Percentiles rank a stretch among this genome's conserved stretches.
phyloP scores from a whole-genome alignment of 768 basidiomycete genomes.

The Tephrocybe sp. region DNA sequence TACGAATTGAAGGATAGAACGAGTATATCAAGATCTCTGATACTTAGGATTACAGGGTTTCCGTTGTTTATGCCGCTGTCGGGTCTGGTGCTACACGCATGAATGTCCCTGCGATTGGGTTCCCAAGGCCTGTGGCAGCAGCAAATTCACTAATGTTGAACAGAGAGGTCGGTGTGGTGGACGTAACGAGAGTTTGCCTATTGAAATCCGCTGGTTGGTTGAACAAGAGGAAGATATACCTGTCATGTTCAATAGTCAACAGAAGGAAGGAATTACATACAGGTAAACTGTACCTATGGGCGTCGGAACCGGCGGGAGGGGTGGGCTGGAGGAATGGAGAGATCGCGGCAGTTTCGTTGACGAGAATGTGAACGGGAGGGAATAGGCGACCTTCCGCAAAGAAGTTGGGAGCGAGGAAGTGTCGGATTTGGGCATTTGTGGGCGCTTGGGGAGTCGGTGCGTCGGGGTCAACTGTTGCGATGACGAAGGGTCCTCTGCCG shows the following conservation, averaged over 20 bases:
- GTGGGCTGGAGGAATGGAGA: constrained; percentile 40
- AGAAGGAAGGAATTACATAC: constrained; percentile 3
- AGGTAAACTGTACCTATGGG: constrained; percentile 46
- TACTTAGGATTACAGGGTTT: too few relatives aligned
- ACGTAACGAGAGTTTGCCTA: constrained; percentile 37
- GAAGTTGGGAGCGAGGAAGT: constrained; percentile 49
- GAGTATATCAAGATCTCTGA: too few relatives aligned
- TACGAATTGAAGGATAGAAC: too few relatives aligned
- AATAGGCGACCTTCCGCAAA: neutral
- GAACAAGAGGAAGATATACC: constrained; percentile 33
- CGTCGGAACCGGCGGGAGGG: constrained; percentile 42
- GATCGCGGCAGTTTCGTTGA: constrained; percentile 41
- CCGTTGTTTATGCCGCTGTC: too few relatives aligned
- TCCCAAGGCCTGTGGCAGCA: constrained; percentile 37
- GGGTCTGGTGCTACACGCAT: constrained; percentile 40
- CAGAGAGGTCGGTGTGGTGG: constrained; percentile 29
- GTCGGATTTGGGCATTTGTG: constrained; percentile 42
- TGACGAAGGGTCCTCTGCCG: constrained; percentile 42
- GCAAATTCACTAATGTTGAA: constrained; percentile 49
- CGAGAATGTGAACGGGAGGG: constrained; percentile 13
- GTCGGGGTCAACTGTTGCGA: constrained; percentile 49
- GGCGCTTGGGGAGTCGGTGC: constrained; percentile 50
- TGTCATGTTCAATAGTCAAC: neutral
- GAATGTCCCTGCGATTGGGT: constrained; percentile 49
- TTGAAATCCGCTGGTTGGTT: constrained; percentile 41